Evolutionary conservation across 2,329 filamentous ascomycete species (phyloP), one percentile per base, ranked within the genome.

Genomic region (Nemania serpens): DNA sequence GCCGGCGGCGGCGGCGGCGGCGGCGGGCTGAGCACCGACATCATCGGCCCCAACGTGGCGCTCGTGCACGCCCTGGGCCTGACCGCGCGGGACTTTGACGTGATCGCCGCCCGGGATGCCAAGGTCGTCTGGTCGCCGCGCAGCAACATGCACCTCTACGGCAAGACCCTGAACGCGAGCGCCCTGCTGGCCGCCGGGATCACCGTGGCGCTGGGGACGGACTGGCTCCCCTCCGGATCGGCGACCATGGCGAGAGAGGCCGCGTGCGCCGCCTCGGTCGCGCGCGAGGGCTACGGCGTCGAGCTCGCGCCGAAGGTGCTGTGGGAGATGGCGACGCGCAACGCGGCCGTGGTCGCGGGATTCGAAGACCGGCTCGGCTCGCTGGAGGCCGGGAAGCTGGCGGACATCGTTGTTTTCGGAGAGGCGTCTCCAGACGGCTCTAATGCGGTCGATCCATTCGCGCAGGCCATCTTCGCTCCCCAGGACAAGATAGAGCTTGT

Each of bases 391-490:
- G 78, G 79, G 0, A 78, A 77, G 58, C 63, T 72, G 33, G 79
- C 79, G 1, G 80, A 82, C 66, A 63, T 82, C 4, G 74, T 77
- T 12, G 70, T 81, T 1, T 78, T 81, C 54, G 74, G 75, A 52
- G 72, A 46, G 1, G 37, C 25, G 5, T 18, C 22, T 12, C 17
- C 4, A 7, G 15, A 25, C 20, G 5, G 20, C 20, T 33, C 22
- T 6, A 3, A 13, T 7, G 17, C 22, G 41, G 17, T 34, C 41
- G 62, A 68, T 47, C 45, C 62, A 1, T 72, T 59, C 41, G 66
- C 50, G 2, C 61, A 66, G 43, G 71, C 69, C 10, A 58, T 70
- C 12, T 71, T 66, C 34, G 66, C 64, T 1, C 45, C 66, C 0
- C 61, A 57, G 15, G 66, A 67, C 42, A 58, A 63, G 12, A 63